Conservation (phyloP, 306 rosid genomes). For the Hippophae tibetana region DNA sequence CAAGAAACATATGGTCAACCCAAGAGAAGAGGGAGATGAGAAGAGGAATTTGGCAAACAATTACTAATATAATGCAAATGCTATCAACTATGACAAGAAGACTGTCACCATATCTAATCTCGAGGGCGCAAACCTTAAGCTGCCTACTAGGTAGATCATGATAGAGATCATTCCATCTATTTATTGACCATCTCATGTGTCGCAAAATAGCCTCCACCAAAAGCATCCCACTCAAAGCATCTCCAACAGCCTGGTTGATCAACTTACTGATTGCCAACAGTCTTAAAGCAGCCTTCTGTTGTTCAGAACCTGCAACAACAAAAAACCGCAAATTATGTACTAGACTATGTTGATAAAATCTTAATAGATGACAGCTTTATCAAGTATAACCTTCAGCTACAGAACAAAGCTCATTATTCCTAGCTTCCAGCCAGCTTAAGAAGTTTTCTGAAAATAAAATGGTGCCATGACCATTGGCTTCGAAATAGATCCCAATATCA, state of each 20-base stretch:
- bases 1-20: background rate
- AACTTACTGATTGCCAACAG: slow-evolving; percentile 59
- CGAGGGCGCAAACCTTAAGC: slow-evolving; percentile 56
- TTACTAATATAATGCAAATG: too few species aligned
- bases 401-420: slow-evolving; percentile 33
- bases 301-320: slow-evolving; percentile 49
- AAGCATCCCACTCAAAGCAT: slow-evolving; percentile 84
- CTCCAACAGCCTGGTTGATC: slow-evolving; percentile 94
- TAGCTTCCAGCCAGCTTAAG: slow-evolving; percentile 43
- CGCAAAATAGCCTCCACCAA: slow-evolving; percentile 80
- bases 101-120: background rate
- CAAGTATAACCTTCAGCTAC: slow-evolving; percentile 39
- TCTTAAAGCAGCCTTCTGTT: slow-evolving; percentile 65
- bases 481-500: slow-evolving; percentile 89
- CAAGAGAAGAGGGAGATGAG: background rate
- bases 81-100: too few species aligned
- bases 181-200: slow-evolving; percentile 68
- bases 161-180: slow-evolving; percentile 75
- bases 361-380: slow-evolving; percentile 15
- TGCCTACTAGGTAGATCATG: slow-evolving; percentile 88
- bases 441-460: slow-evolving; percentile 66
- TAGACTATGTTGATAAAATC: slow-evolving; percentile 12
- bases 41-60: too few species aligned
- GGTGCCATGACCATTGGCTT: slow-evolving; percentile 98
- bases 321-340: slow-evolving; percentile 8